A percentile compares a stretch with the other conserved stretches of the same genome.
Evolutionary conservation across 176 grass and related monocot genomes (phyloP).

Genomic region (Carex pumila): DNA sequence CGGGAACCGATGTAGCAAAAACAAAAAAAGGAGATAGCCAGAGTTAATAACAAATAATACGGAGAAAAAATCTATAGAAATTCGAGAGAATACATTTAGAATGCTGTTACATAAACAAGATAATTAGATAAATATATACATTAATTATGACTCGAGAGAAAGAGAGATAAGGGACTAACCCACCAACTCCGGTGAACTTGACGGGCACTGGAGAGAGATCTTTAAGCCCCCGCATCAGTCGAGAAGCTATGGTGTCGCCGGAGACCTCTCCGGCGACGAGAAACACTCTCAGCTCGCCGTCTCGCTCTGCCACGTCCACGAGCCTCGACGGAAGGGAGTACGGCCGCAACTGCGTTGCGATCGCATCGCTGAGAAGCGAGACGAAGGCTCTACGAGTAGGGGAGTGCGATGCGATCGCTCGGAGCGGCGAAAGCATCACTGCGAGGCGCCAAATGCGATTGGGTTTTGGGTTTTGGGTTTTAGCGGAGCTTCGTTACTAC

Average conservation of each 20-base stretch:
- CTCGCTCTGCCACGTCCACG: conserved; percentile 51
- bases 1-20: conserved; percentile 1
- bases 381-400: neutral
- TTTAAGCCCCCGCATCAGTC: conserved; percentile 69
- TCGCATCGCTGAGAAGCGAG: neutral
- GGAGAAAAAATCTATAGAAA: neutral
- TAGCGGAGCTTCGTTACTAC: neutral
- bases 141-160: neutral
- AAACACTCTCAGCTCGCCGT: conserved; percentile 85
- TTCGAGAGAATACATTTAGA: neutral
- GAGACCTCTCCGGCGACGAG: conserved; percentile 94
- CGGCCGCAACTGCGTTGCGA: neutral
- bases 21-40: neutral
- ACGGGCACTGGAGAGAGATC: conserved; percentile 63
- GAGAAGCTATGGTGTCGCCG: conserved; percentile 75
- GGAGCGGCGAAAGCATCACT: neutral
- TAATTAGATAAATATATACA: neutral
- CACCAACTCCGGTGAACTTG: conserved; percentile 72
- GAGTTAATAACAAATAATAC: neutral
- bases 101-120: neutral
- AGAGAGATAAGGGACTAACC: conserved; percentile 24
- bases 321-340: conserved; percentile 27
- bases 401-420: neutral
- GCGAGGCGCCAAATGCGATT: neutral
- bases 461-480: neutral